Percentiles rank a stretch among this genome's conserved stretches.
Evolutionary conservation across 2,329 filamentous ascomycete genomes (phyloP).

Genomic region (Colletotrichum sp.): DNA sequence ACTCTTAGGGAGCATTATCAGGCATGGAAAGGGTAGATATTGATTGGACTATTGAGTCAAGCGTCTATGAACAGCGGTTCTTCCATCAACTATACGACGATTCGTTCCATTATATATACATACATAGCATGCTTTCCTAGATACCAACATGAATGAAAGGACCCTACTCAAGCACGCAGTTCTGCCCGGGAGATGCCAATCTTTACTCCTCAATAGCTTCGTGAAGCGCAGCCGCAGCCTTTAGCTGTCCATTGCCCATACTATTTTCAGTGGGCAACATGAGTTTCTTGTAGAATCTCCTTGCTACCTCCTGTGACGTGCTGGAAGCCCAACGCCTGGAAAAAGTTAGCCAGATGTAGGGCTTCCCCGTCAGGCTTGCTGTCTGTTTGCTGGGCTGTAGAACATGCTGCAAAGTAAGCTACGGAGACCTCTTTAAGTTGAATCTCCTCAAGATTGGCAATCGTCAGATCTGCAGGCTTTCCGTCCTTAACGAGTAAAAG

Average conservation of each 20-base stretch:
- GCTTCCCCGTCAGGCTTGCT: not conserved
- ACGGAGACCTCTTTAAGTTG: not conserved
- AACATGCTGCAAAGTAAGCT: not conserved
- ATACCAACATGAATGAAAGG: not conserved
- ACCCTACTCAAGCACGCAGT: not conserved
- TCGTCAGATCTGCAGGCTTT: not conserved
- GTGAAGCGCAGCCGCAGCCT: not conserved
- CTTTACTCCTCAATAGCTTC: not conserved
- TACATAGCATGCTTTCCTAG: not conserved
- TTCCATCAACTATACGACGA: not conserved
- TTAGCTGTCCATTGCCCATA: accelerated
- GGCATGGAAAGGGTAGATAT: not conserved
- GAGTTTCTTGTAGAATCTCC: not conserved
- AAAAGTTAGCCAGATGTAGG: not conserved
- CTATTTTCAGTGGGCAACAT: accelerated
- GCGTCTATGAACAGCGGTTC: not conserved
- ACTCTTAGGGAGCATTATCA: not conserved
- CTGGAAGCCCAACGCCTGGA: not conserved
- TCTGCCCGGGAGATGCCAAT: not conserved
- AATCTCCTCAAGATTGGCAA: not conserved
- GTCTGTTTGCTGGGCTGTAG: not conserved
- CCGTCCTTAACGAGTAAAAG: not conserved
- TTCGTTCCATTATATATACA: no score
- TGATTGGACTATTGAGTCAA: not conserved
- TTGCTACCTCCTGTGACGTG: not conserved